These are phyloP conservation scores for Blakeslea trispora DNA, from an alignment of 371 early-diverging fungal species.

Conservation along the genomic window DNA sequence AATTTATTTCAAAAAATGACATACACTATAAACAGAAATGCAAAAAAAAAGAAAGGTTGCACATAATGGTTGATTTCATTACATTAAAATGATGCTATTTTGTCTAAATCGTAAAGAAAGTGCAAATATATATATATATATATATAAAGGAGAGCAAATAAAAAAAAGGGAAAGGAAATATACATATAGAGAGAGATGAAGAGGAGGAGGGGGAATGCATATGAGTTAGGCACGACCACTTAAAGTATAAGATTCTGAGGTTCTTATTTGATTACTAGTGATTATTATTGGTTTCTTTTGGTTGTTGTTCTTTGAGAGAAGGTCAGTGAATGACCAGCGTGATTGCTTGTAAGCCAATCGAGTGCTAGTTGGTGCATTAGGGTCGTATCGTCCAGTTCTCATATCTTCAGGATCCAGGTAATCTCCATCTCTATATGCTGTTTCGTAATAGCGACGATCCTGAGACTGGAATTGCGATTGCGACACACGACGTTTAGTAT, in stretches of 20 bases:
- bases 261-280: slow-evolving; percentile 29
- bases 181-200: too few species aligned
- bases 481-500: slow-evolving; percentile 41
- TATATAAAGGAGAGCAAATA: too few species aligned
- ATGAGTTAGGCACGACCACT: slow-evolving; percentile 4
- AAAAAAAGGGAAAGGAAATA: too few species aligned
- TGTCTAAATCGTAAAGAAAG: too few species aligned
- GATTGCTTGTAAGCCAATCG: slow-evolving; percentile 11
- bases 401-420: slow-evolving; percentile 28
- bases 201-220: too few species aligned
- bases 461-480: slow-evolving; percentile 46
- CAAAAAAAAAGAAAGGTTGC: neutral
- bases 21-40: neutral
- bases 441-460: slow-evolving; percentile 43
- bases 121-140: too few species aligned
- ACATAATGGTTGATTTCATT: too few species aligned
- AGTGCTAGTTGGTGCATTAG: neutral
- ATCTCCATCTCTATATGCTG: slow-evolving; percentile 39
- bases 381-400: neutral
- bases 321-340: slow-evolving; percentile 26
- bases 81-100: too few species aligned
- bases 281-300: slow-evolving; percentile 15
- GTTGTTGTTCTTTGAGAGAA: slow-evolving; percentile 17
- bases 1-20: too few species aligned
- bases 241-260: slow-evolving; percentile 39